Evolutionary conservation across 768 basidiomycete genomes (phyloP).

Genomic region (Boletus fagicola): DNA sequence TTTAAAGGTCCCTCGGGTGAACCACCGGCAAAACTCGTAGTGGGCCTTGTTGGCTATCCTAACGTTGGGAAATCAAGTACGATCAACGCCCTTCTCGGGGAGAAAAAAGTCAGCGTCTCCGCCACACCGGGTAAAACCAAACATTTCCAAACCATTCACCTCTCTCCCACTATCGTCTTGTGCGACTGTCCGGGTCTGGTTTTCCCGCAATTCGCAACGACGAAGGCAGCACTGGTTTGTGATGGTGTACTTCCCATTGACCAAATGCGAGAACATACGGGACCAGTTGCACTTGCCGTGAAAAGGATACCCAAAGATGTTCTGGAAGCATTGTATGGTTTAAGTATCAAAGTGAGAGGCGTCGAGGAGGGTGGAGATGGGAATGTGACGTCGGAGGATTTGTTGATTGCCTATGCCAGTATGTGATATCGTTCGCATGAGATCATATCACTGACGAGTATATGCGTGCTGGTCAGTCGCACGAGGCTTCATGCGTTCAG

Average conservation of each 20-base stretch:
- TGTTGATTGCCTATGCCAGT: slow-evolving; percentile 93
- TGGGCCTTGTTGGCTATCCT: slow-evolving; percentile 96
- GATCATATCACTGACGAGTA: slow-evolving; percentile 16
- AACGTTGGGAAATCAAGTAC: slow-evolving; percentile 99
- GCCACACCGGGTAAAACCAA: slow-evolving; percentile 98
- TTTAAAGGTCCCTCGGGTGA: slow-evolving; percentile 61
- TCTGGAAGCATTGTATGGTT: slow-evolving; percentile 87
- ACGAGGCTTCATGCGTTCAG: slow-evolving; percentile 87
- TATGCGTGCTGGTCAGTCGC: slow-evolving; percentile 58
- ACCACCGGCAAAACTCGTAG: slow-evolving; percentile 61
- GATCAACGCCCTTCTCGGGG: slow-evolving; percentile 92
- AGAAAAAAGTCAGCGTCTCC: slow-evolving; percentile 97
- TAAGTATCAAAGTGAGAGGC: slow-evolving; percentile 61
- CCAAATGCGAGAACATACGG: slow-evolving; percentile 91
- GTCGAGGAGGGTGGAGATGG: slow-evolving; percentile 86
- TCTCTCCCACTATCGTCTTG: slow-evolving; percentile 82
- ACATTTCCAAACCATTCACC: slow-evolving; percentile 96
- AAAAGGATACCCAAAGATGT: slow-evolving; percentile 78
- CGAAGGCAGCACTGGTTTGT: slow-evolving; percentile 92
- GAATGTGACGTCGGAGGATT: slow-evolving; percentile 67
- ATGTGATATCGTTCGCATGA: slow-evolving; percentile 35
- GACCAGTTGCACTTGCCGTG: slow-evolving; percentile 74
- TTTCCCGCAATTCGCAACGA: slow-evolving; percentile 97
- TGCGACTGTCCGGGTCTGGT: slow-evolving; percentile 99
- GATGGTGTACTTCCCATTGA: slow-evolving; percentile 98